Conservation (phyloP, 225 moss, liverwort and hornwort species). For the Bryoerythrophyllum caledonicum region DNA sequence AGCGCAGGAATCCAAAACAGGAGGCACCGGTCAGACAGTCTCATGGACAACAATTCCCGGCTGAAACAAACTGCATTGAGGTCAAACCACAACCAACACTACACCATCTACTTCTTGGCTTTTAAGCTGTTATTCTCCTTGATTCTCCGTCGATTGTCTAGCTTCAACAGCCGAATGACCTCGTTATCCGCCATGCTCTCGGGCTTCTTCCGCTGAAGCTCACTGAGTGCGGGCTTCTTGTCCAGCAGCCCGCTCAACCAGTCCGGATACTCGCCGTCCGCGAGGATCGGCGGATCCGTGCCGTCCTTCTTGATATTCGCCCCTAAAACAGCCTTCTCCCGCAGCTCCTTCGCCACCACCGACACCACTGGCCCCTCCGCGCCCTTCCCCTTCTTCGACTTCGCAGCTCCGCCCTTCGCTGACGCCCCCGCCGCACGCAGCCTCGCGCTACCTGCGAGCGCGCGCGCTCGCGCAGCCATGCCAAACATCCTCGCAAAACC, state of each 20-base stretch:
- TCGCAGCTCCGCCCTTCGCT: constrained; percentile 66
- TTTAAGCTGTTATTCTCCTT: constrained; percentile 80
- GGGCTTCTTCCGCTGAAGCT: constrained; percentile 80
- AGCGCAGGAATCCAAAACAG: neutral
- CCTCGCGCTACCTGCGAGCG: constrained; percentile 55
- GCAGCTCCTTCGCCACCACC: constrained; percentile 87
- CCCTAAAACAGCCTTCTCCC: constrained; percentile 86
- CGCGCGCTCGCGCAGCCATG: constrained; percentile 55
- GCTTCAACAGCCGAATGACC: constrained; percentile 76
- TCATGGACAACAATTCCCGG: constrained; percentile 1
- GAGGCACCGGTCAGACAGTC: neutral
- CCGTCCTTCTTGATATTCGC: constrained; percentile 89
- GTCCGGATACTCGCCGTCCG: constrained; percentile 71
- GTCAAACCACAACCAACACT: neutral
- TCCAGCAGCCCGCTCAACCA: constrained; percentile 75
- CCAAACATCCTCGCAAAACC: constrained; percentile 47
- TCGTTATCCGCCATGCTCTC: constrained; percentile 64
- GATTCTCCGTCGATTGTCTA: constrained; percentile 87
- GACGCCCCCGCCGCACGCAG: constrained; percentile 70
- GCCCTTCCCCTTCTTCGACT: constrained; percentile 58
- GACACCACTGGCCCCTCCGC: constrained; percentile 51
- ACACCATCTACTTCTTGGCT: constrained; percentile 68
- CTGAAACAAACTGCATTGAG: constrained; percentile 5
- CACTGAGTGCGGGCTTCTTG: constrained; percentile 83
- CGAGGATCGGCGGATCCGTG: constrained; percentile 75